phyloP scores from a whole-genome alignment of 108 stramenopile species.

The Chaetoceros tenuissimus region DNA sequence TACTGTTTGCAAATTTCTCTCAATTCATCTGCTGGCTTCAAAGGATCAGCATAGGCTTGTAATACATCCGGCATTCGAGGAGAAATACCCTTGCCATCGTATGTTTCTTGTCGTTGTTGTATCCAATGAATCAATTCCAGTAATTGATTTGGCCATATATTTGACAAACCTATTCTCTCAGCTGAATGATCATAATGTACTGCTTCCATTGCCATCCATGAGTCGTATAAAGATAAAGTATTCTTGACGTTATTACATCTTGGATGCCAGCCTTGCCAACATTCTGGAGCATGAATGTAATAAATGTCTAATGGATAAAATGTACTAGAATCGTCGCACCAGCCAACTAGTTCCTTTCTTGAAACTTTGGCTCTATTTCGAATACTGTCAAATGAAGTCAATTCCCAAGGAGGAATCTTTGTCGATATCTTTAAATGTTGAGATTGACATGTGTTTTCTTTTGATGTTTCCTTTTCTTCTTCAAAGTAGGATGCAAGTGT shows the following conservation, averaged over 20 bases:
- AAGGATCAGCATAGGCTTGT: conserved; percentile 38
- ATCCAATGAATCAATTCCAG: conserved; percentile 30
- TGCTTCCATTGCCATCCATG: conserved; percentile 47
- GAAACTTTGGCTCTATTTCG: conserved; percentile 21
- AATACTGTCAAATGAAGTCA: conserved; percentile 29
- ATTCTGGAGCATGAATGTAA: conserved; percentile 35
- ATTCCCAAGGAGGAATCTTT: conserved; percentile 45
- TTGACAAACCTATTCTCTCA: conserved; percentile 38
- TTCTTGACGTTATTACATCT: conserved; percentile 30
- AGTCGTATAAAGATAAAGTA: conserved; percentile 18
- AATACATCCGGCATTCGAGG: conserved; percentile 49
- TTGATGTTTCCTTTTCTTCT: background rate
- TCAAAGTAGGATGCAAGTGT: conserved; percentile 23
- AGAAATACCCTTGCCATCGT: conserved; percentile 7
- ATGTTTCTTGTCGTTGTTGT: conserved; percentile 11
- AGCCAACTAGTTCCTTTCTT: conserved; percentile 32
- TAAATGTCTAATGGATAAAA: conserved; percentile 34
- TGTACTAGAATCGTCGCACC: conserved; percentile 11
- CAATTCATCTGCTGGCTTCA: conserved; percentile 25
- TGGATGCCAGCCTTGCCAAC: conserved; percentile 40
- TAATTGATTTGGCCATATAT: conserved; percentile 25
- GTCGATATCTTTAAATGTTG: conserved; percentile 28
- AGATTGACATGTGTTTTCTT: conserved; percentile 1
- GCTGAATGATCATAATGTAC: conserved; percentile 31
- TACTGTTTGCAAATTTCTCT: conserved; percentile 28